These are phyloP conservation scores for Leucocoprinus sp. DNA, from an alignment of 768 basidiomycete genomes.

Conservation along the genomic window DNA sequence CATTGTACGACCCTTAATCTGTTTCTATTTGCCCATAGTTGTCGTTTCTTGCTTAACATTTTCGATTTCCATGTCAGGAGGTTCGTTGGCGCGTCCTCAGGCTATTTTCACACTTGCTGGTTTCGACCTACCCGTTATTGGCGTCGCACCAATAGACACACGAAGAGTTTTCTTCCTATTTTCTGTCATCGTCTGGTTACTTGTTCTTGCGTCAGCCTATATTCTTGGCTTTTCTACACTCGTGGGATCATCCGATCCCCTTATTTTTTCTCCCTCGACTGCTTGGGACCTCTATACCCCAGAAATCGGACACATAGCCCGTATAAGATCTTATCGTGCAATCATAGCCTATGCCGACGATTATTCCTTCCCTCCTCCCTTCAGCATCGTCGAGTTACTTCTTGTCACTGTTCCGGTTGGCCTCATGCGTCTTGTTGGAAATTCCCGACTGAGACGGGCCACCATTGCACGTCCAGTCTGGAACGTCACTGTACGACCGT, in stretches of 20 bases:
- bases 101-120: conserved; percentile 5
- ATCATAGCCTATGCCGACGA: conserved; percentile 27
- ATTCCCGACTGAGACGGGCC: background rate
- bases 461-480: background rate
- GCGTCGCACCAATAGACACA: conserved; percentile 39
- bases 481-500: conserved; percentile 9
- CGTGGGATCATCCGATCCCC: conserved; percentile 14
- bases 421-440: background rate
- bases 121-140: conserved; percentile 6
- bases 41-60: conserved; percentile 35
- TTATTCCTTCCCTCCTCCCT: conserved; percentile 41
- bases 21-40: conserved; percentile 44
- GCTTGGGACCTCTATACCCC: conserved; percentile 45
- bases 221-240: conserved; percentile 21
- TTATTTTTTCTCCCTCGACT: background rate
- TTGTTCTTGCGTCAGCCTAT: conserved; percentile 28
- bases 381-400: conserved; percentile 32
- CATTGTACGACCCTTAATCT: conserved; percentile 29
- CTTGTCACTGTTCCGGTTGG: conserved; percentile 4
- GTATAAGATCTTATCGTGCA: conserved; percentile 29
- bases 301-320: conserved; percentile 35
- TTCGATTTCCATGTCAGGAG: conserved; percentile 38
- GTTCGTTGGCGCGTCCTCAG: conserved; percentile 14
- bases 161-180: conserved; percentile 35
- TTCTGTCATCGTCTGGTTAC: conserved; percentile 22